These are phyloP conservation scores for Aspergillus piperis DNA, from an alignment of 2,329 filamentous ascomycete species.

Conservation along the genomic window DNA sequence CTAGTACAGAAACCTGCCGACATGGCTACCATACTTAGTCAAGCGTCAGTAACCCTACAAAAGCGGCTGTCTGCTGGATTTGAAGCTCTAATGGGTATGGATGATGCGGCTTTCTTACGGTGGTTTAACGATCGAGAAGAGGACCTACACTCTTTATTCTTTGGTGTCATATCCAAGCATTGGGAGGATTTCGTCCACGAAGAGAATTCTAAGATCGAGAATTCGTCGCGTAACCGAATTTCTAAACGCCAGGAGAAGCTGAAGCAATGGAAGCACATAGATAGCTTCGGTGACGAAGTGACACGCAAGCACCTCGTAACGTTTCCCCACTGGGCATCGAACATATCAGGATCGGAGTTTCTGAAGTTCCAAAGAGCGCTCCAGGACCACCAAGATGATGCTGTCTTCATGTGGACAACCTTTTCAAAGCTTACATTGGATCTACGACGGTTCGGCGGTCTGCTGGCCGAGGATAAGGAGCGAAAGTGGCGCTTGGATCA, in stretches of 20 bases:
- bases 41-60: constrained; percentile 70
- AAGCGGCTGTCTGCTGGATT: constrained; percentile 73
- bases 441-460: constrained; percentile 74
- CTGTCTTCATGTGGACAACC: constrained; percentile 71
- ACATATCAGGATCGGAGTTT: constrained; percentile 89
- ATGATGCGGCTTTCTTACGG: constrained; percentile 80
- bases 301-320: constrained; percentile 82
- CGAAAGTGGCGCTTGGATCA: constrained; percentile 91
- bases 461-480: constrained; percentile 67
- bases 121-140: constrained; percentile 85
- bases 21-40: constrained; percentile 70
- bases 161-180: constrained; percentile 73
- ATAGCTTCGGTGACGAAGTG: constrained; percentile 67
- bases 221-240: constrained; percentile 70
- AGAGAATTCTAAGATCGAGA: constrained; percentile 79
- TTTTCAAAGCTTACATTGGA: constrained; percentile 79
- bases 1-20: constrained; percentile 91
- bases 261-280: constrained; percentile 74
- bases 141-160: constrained; percentile 79
- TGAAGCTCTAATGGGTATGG: constrained; percentile 79
- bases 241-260: constrained; percentile 79
- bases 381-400: constrained; percentile 92
- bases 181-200: constrained; percentile 86
- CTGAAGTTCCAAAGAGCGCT: constrained; percentile 84
- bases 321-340: constrained; percentile 89